phyloP scores from a whole-genome alignment of 2,329 filamentous ascomycete species.

The Sclerotinia borealis region DNA sequence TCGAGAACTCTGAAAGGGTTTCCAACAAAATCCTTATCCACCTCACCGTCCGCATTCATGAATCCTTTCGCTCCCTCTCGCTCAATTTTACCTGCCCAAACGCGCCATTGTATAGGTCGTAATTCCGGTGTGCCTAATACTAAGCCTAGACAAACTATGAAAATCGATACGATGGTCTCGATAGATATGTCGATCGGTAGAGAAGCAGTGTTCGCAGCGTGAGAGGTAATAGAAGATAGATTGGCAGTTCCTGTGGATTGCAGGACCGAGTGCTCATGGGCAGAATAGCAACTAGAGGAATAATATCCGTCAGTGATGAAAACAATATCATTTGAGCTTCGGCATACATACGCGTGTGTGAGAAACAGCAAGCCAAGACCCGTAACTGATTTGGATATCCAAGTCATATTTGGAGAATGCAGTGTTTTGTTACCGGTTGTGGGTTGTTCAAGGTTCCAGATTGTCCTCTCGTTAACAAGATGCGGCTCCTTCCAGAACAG shows the following conservation, averaged over 20 bases:
- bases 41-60: slow-evolving; percentile 52
- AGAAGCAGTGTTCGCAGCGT: slow-evolving; percentile 37
- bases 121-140: slow-evolving; percentile 71
- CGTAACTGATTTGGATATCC: slow-evolving; percentile 65
- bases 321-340: not conserved
- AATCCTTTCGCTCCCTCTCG: slow-evolving; percentile 60
- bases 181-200: slow-evolving; percentile 82
- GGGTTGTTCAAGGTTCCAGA: not conserved
- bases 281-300: slow-evolving; percentile 80
- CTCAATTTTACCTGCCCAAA: slow-evolving; percentile 81
- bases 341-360: slow-evolving; percentile 69
- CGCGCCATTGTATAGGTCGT: slow-evolving; percentile 77
- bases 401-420: slow-evolving; percentile 51
- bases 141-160: slow-evolving; percentile 77
- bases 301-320: not conserved
- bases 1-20: slow-evolving; percentile 80
- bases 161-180: slow-evolving; percentile 74
- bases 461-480: slow-evolving; percentile 5
- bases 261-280: slow-evolving; percentile 81
- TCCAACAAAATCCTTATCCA: slow-evolving; percentile 62
- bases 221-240: slow-evolving; percentile 39
- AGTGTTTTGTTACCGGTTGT: not conserved
- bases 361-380: slow-evolving; percentile 71
- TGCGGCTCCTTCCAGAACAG: slow-evolving; percentile 5
- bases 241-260: slow-evolving; percentile 51